Percentiles rank a stretch among this genome's conserved stretches.
phyloP scores from a whole-genome alignment of 345 rosid genomes.

The Dimocarpus longan region DNA sequence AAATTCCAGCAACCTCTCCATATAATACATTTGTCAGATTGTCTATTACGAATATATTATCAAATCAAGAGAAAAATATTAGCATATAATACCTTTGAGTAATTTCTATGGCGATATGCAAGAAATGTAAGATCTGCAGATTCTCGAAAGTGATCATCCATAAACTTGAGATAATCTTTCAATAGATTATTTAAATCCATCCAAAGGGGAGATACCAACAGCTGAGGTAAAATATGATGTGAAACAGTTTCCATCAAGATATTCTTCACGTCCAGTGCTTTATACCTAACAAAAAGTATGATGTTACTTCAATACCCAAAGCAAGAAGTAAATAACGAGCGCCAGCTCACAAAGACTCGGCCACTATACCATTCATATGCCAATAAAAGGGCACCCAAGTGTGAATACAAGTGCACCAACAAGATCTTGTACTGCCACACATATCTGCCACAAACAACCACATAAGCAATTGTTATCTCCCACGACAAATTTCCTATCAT shows the following conservation, averaged over 20 bases:
- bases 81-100: slow-evolving; percentile 69
- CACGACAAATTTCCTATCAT: neutral
- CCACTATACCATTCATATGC: slow-evolving; percentile 75
- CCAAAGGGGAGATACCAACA: slow-evolving; percentile 88
- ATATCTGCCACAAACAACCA: slow-evolving; percentile 56
- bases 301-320: slow-evolving; percentile 18
- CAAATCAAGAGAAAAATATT: neutral
- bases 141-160: slow-evolving; percentile 98
- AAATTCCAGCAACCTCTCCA: neutral
- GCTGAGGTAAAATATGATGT: slow-evolving; percentile 85
- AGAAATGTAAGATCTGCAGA: slow-evolving; percentile 97
- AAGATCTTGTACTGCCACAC: slow-evolving; percentile 91
- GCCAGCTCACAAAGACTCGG: neutral
- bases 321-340: slow-evolving; percentile 2
- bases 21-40: neutral
- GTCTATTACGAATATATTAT: neutral
- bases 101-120: slow-evolving; percentile 96
- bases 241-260: slow-evolving; percentile 89
- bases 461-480: slow-evolving; percentile 25
- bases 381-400: slow-evolving; percentile 69
- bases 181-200: slow-evolving; percentile 65
- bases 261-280: slow-evolving; percentile 94
- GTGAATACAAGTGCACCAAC: slow-evolving; percentile 86
- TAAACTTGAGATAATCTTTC: slow-evolving; percentile 88
- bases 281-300: slow-evolving; percentile 59